Conservation (phyloP, 805 yeast genomes). For the Metschnikowia corniflorae region DNA sequence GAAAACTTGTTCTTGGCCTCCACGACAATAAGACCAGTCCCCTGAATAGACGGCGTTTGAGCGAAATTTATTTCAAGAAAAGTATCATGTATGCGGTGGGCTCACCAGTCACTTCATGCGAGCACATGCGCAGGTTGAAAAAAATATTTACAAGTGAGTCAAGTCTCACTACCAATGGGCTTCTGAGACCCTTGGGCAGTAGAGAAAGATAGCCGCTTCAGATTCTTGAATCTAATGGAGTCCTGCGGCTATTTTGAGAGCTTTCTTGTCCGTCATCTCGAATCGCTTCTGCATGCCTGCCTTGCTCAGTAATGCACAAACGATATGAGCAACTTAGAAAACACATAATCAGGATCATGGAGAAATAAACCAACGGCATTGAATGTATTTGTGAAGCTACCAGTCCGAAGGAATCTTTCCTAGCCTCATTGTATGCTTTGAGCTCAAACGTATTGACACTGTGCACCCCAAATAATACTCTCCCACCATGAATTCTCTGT, state of each 20-base stretch:
- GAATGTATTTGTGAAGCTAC: neutral
- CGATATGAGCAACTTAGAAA: constrained; percentile 1
- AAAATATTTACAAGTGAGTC: neutral
- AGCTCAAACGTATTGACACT: neutral
- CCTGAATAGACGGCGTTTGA: neutral
- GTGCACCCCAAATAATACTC: neutral
- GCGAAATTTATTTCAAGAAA: neutral
- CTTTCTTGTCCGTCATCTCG: neutral
- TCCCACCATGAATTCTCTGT: neutral
- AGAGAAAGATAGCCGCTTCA: neutral
- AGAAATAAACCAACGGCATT: neutral
- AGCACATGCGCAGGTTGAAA: constrained; percentile 1
- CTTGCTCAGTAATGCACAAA: neutral
- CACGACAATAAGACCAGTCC: neutral
- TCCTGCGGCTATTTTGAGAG: neutral
- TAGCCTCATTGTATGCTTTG: neutral
- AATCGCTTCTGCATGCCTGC: neutral
- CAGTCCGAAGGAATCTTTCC: neutral
- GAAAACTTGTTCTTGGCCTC: constrained; percentile 1
- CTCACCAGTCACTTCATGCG: neutral
- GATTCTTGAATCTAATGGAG: neutral
- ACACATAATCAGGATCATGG: neutral
- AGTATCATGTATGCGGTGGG: neutral
- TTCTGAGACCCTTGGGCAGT: neutral
- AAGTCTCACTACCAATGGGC: neutral